Conservation (phyloP, 2,329 filamentous ascomycete genomes). For the Acrocalymma vagum region DNA sequence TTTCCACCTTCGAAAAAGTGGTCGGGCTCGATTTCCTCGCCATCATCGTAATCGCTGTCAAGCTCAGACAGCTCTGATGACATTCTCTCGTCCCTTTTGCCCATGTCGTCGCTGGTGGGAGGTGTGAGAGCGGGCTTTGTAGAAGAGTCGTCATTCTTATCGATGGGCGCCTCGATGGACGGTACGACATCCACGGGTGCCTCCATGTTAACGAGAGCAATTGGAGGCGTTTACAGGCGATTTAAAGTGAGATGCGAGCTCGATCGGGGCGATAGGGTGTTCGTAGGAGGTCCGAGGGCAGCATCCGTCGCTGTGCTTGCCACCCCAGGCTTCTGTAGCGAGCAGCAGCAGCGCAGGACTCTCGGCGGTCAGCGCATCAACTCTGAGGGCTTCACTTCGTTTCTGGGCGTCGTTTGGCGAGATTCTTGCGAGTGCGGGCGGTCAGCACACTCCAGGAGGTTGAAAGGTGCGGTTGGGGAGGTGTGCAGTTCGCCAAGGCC, state of each 20-base stretch:
- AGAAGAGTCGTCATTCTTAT: conserved; percentile 32
- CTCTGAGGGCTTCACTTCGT: conserved; percentile 33
- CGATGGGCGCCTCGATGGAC: conserved; percentile 40
- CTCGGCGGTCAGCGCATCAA: conserved; percentile 30
- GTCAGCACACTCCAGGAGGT: conserved; percentile 25
- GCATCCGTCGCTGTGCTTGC: conserved; percentile 35
- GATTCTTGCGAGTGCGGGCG: conserved; percentile 18
- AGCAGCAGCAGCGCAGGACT: conserved; percentile 19
- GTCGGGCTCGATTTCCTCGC: conserved; percentile 80
- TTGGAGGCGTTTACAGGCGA: conserved; percentile 23
- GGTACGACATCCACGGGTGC: conserved; percentile 37
- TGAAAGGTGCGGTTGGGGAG: conserved; percentile 31
- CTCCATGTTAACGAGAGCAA: conserved; percentile 33
- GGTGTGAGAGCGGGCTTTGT: conserved; percentile 57
- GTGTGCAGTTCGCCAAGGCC: conserved; percentile 25
- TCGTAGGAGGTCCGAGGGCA: conserved; percentile 33
- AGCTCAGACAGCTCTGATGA: conserved; percentile 59
- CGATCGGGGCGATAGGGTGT: conserved; percentile 31
- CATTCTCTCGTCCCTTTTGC: conserved; percentile 53
- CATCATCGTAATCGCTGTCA: conserved; percentile 56
- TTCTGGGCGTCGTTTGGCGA: conserved; percentile 11
- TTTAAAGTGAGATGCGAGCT: conserved; percentile 26
- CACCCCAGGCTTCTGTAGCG: conserved; percentile 32
- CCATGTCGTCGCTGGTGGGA: conserved; percentile 61
- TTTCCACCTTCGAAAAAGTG: conserved; percentile 85